Percentiles rank a stretch among this genome's conserved stretches.
phyloP scores from a whole-genome alignment of 345 rosid species.

The Dipteronia sinensis region DNA sequence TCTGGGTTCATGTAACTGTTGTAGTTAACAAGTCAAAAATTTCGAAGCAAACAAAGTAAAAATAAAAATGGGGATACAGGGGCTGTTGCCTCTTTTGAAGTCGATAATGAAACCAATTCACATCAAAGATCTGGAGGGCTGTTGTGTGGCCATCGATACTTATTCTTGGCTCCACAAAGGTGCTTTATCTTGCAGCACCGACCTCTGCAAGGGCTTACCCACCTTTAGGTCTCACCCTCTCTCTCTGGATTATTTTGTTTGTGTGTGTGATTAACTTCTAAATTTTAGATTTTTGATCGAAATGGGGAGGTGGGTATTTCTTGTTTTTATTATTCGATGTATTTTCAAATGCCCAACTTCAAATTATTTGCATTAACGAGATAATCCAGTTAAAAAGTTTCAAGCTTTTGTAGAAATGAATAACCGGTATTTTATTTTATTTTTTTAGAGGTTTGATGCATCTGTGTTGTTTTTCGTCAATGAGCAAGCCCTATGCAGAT shows the following conservation, averaged over 20 bases:
- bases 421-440: too few species aligned
- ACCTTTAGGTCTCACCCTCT: slow-evolving; percentile 48
- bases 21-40: not conserved
- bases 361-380: not conserved
- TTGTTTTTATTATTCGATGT: not conserved
- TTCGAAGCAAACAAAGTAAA: not conserved
- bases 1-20: not conserved
- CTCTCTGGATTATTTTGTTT: not conserved
- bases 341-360: not conserved
- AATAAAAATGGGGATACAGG: slow-evolving; percentile 70
- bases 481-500: too few species aligned
- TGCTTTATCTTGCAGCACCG: slow-evolving; percentile 64
- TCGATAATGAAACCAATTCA: slow-evolving; percentile 80
- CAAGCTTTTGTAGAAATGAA: not conserved
- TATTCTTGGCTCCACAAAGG: slow-evolving; percentile 96
- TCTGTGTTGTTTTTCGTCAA: not conserved
- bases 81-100: slow-evolving; percentile 84
- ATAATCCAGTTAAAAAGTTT: not conserved
- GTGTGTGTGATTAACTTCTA: not conserved
- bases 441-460: not conserved
- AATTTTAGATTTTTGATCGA: slow-evolving; percentile 9
- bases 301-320: slow-evolving; percentile 15
- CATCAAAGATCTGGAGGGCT: slow-evolving; percentile 73
- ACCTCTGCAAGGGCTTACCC: slow-evolving; percentile 71
- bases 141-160: slow-evolving; percentile 82